phyloP scores from a whole-genome alignment of 1,284 basidiomycete genomes.

The Pseudozyma sp. region DNA sequence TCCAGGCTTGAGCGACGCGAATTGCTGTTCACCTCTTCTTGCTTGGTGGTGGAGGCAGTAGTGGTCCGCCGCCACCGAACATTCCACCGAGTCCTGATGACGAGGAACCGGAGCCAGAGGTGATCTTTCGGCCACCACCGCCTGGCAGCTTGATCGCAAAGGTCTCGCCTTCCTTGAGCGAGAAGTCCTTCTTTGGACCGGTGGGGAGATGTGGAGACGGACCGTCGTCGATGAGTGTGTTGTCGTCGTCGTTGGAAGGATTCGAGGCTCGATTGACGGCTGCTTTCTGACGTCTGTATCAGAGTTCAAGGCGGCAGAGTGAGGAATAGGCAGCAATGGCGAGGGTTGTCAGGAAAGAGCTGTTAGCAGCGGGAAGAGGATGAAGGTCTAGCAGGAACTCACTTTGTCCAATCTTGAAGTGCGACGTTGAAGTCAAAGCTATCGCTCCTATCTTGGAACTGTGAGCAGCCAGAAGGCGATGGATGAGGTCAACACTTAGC shows the following conservation, averaged over 20 bases:
- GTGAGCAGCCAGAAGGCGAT: background rate
- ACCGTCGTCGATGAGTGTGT: slow-evolving; percentile 24
- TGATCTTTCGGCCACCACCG: slow-evolving; percentile 43
- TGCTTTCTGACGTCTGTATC: slow-evolving; percentile 55
- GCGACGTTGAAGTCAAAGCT: slow-evolving; percentile 72
- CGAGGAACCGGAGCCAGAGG: slow-evolving; percentile 19
- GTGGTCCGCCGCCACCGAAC: slow-evolving; percentile 22
- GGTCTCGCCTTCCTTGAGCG: slow-evolving; percentile 94
- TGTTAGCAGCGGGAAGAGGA: background rate
- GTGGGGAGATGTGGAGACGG: slow-evolving; percentile 71
- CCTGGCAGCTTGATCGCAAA: slow-evolving; percentile 73
- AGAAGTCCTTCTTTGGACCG: slow-evolving; percentile 88
- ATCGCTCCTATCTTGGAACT: slow-evolving; percentile 65
- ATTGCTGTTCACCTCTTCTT: slow-evolving; percentile 30
- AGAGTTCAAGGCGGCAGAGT: background rate
- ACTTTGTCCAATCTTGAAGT: slow-evolving; percentile 95
- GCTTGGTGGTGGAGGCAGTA: slow-evolving; percentile 57
- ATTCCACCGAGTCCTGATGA: slow-evolving; percentile 27
- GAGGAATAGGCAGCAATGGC: background rate
- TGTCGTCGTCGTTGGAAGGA: slow-evolving; percentile 20
- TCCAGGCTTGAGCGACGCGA: background rate
- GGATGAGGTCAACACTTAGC: background rate
- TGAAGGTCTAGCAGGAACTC: slow-evolving; percentile 49
- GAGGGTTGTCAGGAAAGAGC: background rate
- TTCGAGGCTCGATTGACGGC: slow-evolving; percentile 27